Base-by-base conservation (phyloP, 805 yeast species). In the Kodamaea fukazawae region DNA sequence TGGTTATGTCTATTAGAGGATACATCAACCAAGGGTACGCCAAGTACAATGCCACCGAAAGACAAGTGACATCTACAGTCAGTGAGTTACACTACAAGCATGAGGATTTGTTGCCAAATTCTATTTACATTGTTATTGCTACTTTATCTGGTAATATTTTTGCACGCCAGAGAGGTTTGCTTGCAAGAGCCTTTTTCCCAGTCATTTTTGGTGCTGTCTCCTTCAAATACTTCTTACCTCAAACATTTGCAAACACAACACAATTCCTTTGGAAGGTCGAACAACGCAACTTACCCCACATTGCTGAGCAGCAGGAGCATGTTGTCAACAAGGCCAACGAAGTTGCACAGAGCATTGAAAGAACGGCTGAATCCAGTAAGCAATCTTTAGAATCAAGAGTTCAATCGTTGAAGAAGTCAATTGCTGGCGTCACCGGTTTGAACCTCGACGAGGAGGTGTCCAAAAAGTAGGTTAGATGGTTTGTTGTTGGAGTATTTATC, bases 101-200 rank as follows among this genome's bases (percentile, higher is more conserved):
- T 30, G 96, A 88, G 63, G 85, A 79, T 35, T 61, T 86, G 36
- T 69, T 84, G 36, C 93, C 96, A 10, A 83, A 83, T 46, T 62
- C 80, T 3, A 60, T 86, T 22, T 88, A 86, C 57, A 70, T 88
- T 29, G 55, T 79, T 7, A 75, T 86, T 20, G 89, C 87, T 10
- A 73, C 79, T 2, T 68, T 88, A 40, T 65, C 87, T 6, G 96
- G 96, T 28, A 75, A 83, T 33, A 81, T 87, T 38, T 51, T 81
- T 36, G 78, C 93, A 2, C 83, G 95, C 53, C 78, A 81, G 51
- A 71, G 84, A 42, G 78, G 78, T 41, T 48, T 81, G 15, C 38
- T 81, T 2, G 54, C 83, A 9, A 78, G 81, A 51, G 67, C 72
- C 3, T 45, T 74, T 1, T 63, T 75, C 11, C 96, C 96, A 1